Evolutionary conservation across 306 rosid genomes (phyloP), one percentile per base, ranked within the genome.

Genomic region (Vicia sativa): DNA sequence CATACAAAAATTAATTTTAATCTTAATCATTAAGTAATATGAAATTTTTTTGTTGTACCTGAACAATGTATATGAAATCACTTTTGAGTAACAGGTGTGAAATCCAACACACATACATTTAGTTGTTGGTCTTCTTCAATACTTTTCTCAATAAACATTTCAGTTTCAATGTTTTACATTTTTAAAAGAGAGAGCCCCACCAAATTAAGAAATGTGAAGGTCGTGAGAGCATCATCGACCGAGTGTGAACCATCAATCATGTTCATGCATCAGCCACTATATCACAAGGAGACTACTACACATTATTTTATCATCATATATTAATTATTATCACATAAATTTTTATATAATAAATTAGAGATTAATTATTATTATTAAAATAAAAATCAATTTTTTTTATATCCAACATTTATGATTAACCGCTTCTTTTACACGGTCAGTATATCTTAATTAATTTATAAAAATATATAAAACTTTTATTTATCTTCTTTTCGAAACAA

Each of bases 181-280:
- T 48, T 48, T 10, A 19, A 18, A 21, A 52, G n/a, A 19, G 58
- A 52, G 57, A 15, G 10, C 57, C 58, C 58, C 28, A 52, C 58
- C 31, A 52, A n/a, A 21, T 52, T 52, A 21, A 13, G 29, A 19
- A 19, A 19, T 10, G 11, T 10, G n/a, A 52, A 52, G 58, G 58
- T 9, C 58, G 58, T 52, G 31, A 52, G 58, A 21, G 14, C 58
- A 50, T 50, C 28, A 50, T 18, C 28, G 7, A 19, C 11, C 12
- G 28, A 50, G 11, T 46, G 25, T 46, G 2, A 11, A 46, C 15
- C 23, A 11, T n/a, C n/a, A n/a, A 46, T 39, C 44, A 14, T 6
- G 37, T 31, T 39, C 44, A 16, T 19, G 21, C 56, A 18, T 18
- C 53, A 49, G 0, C 56, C 10, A 9, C 9, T 2, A 48, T 48